phyloP scores from a whole-genome alignment of 2,329 filamentous ascomycete genomes.

The Colletotrichum tropicicola region DNA sequence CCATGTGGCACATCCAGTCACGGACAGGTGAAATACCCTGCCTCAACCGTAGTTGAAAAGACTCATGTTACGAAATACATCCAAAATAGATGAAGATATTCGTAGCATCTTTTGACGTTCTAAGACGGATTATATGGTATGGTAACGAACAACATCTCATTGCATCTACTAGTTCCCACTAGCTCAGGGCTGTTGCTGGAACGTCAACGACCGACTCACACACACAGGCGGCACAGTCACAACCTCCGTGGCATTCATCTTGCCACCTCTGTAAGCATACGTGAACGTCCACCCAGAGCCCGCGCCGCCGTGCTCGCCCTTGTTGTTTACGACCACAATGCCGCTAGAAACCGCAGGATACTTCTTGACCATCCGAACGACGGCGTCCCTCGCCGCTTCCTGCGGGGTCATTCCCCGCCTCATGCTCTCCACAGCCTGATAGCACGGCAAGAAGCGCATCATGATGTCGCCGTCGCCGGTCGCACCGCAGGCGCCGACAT shows the following conservation, averaged over 20 bases:
- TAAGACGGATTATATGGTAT: no score
- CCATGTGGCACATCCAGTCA: no score
- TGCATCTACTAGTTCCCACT: no score
- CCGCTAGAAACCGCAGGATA: conserved; percentile 57
- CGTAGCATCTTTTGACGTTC: no score
- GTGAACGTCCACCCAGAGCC: conserved; percentile 64
- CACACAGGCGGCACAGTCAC: conserved; percentile 46
- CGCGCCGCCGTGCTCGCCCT: conserved; percentile 59
- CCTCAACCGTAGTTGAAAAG: no score
- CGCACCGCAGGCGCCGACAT: conserved; percentile 63
- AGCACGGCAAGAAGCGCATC: conserved; percentile 66
- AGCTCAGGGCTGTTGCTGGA: not conserved
- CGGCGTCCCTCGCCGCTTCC: conserved; percentile 60
- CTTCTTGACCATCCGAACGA: conserved; percentile 56
- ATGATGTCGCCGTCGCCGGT: conserved; percentile 67
- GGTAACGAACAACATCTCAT: no score
- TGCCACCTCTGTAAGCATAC: conserved; percentile 58
- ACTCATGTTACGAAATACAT: no score
- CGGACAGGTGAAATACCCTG: no score
- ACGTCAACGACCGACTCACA: not conserved
- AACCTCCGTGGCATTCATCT: conserved; percentile 55
- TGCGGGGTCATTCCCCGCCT: conserved; percentile 56
- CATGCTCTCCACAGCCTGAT: conserved; percentile 64
- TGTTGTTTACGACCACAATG: conserved; percentile 58
- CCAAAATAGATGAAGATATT: no score